Evolutionary conservation across 2,329 filamentous ascomycete genomes (phyloP), one percentile per base, ranked within the genome.

Genomic region (Phyllosticta capitalensis): DNA sequence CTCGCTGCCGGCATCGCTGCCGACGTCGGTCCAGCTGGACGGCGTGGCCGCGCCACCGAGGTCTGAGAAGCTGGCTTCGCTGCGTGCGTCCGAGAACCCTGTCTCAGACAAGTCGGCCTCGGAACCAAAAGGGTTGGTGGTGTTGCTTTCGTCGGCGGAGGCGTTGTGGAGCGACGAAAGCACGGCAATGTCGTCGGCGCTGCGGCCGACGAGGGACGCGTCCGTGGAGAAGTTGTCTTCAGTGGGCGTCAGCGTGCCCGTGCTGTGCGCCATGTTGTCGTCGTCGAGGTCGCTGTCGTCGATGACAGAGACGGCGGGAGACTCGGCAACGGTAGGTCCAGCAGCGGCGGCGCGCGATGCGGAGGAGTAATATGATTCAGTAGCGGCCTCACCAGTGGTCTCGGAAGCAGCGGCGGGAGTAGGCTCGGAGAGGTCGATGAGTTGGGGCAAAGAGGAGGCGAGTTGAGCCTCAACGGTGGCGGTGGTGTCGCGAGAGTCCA

Each of bases 1-100:
- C 55, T 75, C 72, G 45, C 72, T 74, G 61, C 70, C 72, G 51
- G 69, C 68, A 53, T 74, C 72, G 60, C 71, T 74, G 1, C 71
- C 73, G 9, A 75, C 68, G 59, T 75, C 72, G 48, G 71, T 72
- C 73, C 73, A 75, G 22, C 67, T 70, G 14, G 63, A 68, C 9
- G 73, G 73, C 6, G 73, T 75, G 67, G 69, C 67, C 17, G 69
- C 64, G 17, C 72, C 72, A 0, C 64, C 5, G 67, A 61, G 52
- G 54, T 72, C 71, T 49, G 69, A 70, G 60, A 71, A 72, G 0
- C 69, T 67, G 1, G 64, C 65, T 30, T 72, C 70, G 0, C 66
- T 69, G 2, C 63, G 68, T 12, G 70, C 71, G 21, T 74, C 72
- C 2, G 69, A 71, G 50, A 72, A 73, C 9, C 69, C 71, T 38